Conservation (phyloP, 192 early-diverging fungal species). For the Endogone sp. region DNA sequence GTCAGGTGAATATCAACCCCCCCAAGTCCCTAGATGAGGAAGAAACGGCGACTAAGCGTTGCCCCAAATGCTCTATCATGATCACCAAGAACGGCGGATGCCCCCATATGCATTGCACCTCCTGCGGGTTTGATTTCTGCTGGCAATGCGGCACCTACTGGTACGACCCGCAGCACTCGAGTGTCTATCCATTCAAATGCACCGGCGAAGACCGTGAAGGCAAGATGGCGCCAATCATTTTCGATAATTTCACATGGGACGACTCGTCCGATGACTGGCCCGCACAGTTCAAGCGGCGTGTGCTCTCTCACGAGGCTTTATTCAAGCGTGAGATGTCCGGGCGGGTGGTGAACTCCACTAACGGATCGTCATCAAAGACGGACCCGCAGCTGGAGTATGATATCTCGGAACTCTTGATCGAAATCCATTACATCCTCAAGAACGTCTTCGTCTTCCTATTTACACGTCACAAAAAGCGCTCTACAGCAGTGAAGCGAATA, state of each 20-base stretch:
- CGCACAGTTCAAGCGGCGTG: background rate
- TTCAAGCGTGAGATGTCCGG: background rate
- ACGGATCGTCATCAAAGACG: background rate
- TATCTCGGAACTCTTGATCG: background rate
- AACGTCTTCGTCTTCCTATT: constrained; percentile 1
- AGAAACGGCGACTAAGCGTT: constrained; percentile 3
- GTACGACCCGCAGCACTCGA: background rate
- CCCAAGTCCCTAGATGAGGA: background rate
- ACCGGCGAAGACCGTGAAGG: background rate
- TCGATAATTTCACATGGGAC: constrained; percentile 1
- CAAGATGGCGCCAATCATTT: background rate
- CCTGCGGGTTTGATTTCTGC: background rate
- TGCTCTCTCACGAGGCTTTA: background rate
- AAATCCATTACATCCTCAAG: constrained; percentile 15
- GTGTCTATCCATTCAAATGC: background rate
- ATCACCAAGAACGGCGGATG: constrained; percentile 14
- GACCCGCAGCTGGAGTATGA: background rate
- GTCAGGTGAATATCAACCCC: background rate
- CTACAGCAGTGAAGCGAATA: background rate
- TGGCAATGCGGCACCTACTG: background rate
- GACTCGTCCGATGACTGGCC: background rate
- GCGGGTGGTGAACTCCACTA: background rate
- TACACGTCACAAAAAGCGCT: background rate
- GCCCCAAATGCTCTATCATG: constrained; percentile 13
- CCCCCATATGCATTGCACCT: constrained; percentile 8